phyloP scores from a whole-genome alignment of 2,329 filamentous ascomycete species.

The Penicillium sp. region DNA sequence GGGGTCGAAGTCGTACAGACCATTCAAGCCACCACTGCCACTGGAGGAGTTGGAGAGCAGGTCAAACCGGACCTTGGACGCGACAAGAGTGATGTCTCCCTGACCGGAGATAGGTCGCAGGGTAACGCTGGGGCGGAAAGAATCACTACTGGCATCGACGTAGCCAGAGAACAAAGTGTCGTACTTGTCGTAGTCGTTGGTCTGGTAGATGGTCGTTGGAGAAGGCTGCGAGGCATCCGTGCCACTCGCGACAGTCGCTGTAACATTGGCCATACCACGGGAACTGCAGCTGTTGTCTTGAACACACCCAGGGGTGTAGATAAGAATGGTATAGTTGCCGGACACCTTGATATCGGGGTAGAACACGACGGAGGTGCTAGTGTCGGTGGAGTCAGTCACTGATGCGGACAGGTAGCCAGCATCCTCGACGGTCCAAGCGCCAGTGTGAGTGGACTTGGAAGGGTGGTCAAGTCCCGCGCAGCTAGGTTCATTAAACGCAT shows the following conservation, averaged over 20 bases:
- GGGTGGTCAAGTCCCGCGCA: conserved; percentile 69
- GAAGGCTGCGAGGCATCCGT: conserved; percentile 54
- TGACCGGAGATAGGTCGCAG: conserved; percentile 68
- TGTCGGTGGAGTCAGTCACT: conserved; percentile 60
- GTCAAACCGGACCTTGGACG: conserved; percentile 80
- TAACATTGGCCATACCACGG: conserved; percentile 82
- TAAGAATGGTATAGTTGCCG: conserved; percentile 86
- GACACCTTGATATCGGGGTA: conserved; percentile 82
- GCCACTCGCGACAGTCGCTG: conserved; percentile 65
- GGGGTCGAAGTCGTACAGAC: conserved; percentile 86
- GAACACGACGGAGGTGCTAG: conserved; percentile 67
- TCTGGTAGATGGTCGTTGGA: conserved; percentile 74
- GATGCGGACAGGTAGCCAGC: conserved; percentile 75
- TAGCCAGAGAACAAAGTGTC: conserved; percentile 87
- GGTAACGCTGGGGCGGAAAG: conserved; percentile 80
- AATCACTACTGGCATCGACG: conserved; percentile 72
- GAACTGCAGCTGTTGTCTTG: conserved; percentile 75
- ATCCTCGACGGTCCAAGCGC: conserved; percentile 73
- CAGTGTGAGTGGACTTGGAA: conserved; percentile 70
- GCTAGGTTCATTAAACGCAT: conserved; percentile 83
- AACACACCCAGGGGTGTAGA: conserved; percentile 90
- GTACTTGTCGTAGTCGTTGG: conserved; percentile 95
- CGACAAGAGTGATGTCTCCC: conserved; percentile 75
- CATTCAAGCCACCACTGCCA: conserved; percentile 78
- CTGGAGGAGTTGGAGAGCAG: conserved; percentile 57